Conservation (phyloP, 345 rosid genomes). For the Citrus unshiu region DNA sequence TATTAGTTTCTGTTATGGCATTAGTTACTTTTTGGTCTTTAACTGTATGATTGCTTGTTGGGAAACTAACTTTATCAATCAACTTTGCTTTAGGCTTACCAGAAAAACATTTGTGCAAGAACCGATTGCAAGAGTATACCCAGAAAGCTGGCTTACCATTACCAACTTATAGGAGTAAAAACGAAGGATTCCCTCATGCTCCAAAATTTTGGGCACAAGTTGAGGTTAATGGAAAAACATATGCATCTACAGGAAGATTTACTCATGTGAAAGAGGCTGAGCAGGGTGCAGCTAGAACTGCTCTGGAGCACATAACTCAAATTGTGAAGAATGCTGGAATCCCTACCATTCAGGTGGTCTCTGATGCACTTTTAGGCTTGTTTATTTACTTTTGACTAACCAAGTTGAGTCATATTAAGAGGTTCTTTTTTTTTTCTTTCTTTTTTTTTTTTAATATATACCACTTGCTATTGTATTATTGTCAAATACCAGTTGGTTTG, state of each 20-base stretch:
- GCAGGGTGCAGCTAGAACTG: slow-evolving; percentile 20
- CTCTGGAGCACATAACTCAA: slow-evolving; percentile 18
- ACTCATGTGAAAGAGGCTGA: slow-evolving; percentile 24
- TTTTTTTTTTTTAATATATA: too few relatives aligned
- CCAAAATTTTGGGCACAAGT: slow-evolving; percentile 23
- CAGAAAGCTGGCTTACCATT: not conserved
- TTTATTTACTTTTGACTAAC: not conserved
- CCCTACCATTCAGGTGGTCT: not conserved
- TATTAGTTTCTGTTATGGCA: not conserved
- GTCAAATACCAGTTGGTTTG: not conserved
- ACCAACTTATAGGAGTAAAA: slow-evolving; percentile 17
- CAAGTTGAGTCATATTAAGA: not conserved
- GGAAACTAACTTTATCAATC: not conserved
- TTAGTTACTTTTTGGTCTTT: not conserved
- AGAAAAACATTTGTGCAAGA: slow-evolving; percentile 10
- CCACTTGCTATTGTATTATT: not conserved
- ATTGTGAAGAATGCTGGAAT: not conserved
- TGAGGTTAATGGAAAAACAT: slow-evolving; percentile 5
- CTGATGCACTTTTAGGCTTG: not conserved
- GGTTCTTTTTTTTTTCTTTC: too few relatives aligned
- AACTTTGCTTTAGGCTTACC: not conserved
- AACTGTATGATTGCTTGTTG: not conserved
- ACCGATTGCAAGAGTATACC: slow-evolving; percentile 10
- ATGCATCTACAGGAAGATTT: not conserved
- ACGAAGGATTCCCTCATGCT: slow-evolving; percentile 28